Base-by-base conservation (phyloP, 148 eudicot species). In the Chenopodium suecicum region DNA sequence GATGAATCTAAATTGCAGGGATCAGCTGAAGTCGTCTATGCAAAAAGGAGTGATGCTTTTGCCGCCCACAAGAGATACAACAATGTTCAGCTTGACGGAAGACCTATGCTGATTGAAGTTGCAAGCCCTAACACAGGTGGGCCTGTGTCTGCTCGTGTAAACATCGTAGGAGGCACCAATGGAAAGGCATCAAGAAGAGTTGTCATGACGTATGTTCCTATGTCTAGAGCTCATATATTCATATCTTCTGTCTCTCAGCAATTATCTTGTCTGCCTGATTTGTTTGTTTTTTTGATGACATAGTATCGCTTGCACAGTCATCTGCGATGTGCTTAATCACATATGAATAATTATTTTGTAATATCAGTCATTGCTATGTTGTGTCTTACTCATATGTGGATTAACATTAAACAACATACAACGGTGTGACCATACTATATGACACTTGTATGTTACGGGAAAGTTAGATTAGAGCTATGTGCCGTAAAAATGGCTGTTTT, bases 21-120 rank as follows among this genome's bases (percentile, higher is more conserved):
- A 82, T 88, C 99, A 25, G 99, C 99, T 80, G 99, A 95, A 85
- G 97, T 95, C 50, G 90, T 95, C 52, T 95, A 87, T 85, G 88
- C 87, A 11, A 89, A 90, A 80, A 88, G 95, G 81, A 95, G 91
- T 84, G 98, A 95, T 84, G 98, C 98, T 34, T 89, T 93, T 83
- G 95, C 94, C 76, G 99, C 99, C 68, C 80, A 93, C 14, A 92
- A 90, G 91, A 88, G 92, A 22, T 95, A 95, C 81, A 93, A 95
- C 82, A 93, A 92, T 86, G 97, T 92, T 52, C 91, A 91, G 46
- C 87, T 95, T 84, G 98, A 95, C 86, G 97, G 99, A 81, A 94
- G 85, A 81, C 93, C 97, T 80, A 93, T 95, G 97, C 94, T 90
- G 92, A 90, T 95, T 56, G 98, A 93, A 78, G 89, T 92, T 56